These are phyloP conservation scores for Sedum album DNA, from an alignment of 164 flowering plant genomes.

Conservation along the genomic window DNA sequence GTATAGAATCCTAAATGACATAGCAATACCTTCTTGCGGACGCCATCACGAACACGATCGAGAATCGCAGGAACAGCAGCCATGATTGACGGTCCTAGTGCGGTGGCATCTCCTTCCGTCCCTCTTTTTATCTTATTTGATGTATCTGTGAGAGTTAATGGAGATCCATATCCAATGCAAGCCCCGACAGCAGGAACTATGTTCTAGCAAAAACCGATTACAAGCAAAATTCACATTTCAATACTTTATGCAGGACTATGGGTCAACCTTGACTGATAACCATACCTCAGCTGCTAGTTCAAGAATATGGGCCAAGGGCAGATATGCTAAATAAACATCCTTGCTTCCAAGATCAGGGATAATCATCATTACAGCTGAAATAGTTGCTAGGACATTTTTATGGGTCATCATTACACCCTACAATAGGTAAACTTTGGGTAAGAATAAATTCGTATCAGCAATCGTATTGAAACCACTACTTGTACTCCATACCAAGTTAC, in stretches of 20 bases:
- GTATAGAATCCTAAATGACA: background rate
- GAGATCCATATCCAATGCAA: conserved; percentile 90
- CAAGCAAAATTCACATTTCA: background rate
- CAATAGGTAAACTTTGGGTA: conserved; percentile 3
- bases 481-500: background rate
- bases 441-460: background rate
- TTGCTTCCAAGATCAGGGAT: conserved; percentile 64
- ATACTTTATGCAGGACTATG: background rate
- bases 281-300: conserved; percentile 97
- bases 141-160: conserved; percentile 91
- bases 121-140: conserved; percentile 86
- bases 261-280: background rate
- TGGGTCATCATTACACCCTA: conserved; percentile 99
- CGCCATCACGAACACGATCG: conserved; percentile 96
- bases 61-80: conserved; percentile 96
- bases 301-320: conserved; percentile 95
- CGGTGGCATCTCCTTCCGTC: conserved; percentile 89
- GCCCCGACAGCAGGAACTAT: conserved; percentile 59
- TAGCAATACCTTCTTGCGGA: conserved; percentile 62
- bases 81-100: conserved; percentile 69
- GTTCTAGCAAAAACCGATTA: conserved; percentile 33
- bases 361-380: conserved; percentile 81
- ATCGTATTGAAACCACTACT: background rate
- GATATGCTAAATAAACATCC: conserved; percentile 81
- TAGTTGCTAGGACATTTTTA: conserved; percentile 67